A percentile compares a stretch with the other conserved stretches of the same genome.
phyloP scores from a whole-genome alignment of 352 stramenopile species.

The Saprolegnia parasitica region DNA sequence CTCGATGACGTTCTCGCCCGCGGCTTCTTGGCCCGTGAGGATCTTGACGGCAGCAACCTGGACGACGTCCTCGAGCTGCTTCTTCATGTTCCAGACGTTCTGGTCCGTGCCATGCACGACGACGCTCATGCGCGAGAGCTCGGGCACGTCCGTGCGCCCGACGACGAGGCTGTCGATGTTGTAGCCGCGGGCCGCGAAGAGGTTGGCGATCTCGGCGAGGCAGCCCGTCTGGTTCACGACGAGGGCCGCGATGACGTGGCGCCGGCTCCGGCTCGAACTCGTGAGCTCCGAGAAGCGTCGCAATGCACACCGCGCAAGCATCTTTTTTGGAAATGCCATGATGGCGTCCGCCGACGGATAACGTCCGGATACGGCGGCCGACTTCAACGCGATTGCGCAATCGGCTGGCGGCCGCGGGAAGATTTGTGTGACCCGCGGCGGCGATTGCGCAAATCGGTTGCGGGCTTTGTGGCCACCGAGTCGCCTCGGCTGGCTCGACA shows the following conservation, averaged over 20 bases:
- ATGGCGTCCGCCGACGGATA: background rate
- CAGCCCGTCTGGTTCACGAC: constrained; percentile 82
- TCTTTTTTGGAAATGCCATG: background rate
- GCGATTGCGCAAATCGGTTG: background rate
- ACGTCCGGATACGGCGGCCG: background rate
- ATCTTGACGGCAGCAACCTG: constrained; percentile 84
- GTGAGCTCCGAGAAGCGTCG: constrained; percentile 6
- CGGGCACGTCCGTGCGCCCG: constrained; percentile 74
- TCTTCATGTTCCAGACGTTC: constrained; percentile 85
- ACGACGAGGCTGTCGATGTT: constrained; percentile 87
- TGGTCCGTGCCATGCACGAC: constrained; percentile 76
- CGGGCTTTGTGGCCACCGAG: too few species aligned
- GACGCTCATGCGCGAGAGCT: constrained; percentile 82
- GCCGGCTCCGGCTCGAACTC: constrained; percentile 35
- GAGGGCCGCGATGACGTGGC: constrained; percentile 78
- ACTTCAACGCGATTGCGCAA: constrained; percentile 13
- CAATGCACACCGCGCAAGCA: background rate
- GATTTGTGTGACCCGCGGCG: background rate
- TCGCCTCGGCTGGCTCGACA: too few species aligned
- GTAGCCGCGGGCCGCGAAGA: constrained; percentile 78
- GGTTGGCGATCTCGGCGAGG: constrained; percentile 81
- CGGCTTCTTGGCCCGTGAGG: constrained; percentile 55
- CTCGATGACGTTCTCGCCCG: constrained; percentile 79
- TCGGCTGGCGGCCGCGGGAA: background rate
- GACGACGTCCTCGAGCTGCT: constrained; percentile 84